phyloP scores from a whole-genome alignment of 768 basidiomycete genomes.

The Lenzites betulinus region DNA sequence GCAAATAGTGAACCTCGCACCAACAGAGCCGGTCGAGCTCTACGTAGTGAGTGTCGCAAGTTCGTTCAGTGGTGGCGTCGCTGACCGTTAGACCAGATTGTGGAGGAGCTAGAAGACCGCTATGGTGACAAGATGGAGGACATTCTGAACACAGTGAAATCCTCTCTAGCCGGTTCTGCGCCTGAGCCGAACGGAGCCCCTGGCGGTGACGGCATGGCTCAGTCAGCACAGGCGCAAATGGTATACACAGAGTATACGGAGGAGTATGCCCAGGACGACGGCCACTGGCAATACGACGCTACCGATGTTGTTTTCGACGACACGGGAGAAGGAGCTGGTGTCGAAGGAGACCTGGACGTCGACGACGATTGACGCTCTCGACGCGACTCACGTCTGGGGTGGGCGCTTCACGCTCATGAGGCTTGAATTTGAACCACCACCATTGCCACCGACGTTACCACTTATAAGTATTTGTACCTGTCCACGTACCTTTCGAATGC shows the following conservation, averaged over 20 bases:
- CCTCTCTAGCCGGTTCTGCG: constrained; percentile 35
- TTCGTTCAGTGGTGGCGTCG: background rate
- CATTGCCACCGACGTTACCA: too few relatives aligned
- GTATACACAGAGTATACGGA: constrained; percentile 22
- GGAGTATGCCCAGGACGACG: constrained; percentile 25
- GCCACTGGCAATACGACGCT: constrained; percentile 43
- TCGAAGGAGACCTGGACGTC: constrained; percentile 74
- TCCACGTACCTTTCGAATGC: too few relatives aligned
- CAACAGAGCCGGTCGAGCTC: constrained; percentile 79
- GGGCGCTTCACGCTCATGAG: too few relatives aligned
- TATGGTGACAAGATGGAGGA: constrained; percentile 70
- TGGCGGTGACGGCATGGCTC: background rate
- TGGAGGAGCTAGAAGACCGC: constrained; percentile 89
- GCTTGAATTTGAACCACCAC: too few relatives aligned
- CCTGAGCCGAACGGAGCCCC: background rate
- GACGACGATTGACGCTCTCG: constrained; percentile 55
- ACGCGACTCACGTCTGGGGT: too few relatives aligned
- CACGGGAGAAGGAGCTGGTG: constrained; percentile 61
- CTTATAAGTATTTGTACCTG: too few relatives aligned
- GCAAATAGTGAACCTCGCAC: constrained; percentile 88
- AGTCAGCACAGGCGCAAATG: constrained; percentile 8
- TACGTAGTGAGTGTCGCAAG: constrained; percentile 69
- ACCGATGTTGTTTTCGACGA: constrained; percentile 67
- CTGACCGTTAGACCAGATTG: constrained; percentile 54
- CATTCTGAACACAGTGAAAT: constrained; percentile 59